These are phyloP conservation scores for Termitomyces titanicus DNA, from an alignment of 768 basidiomycete species.

Conservation along the genomic window DNA sequence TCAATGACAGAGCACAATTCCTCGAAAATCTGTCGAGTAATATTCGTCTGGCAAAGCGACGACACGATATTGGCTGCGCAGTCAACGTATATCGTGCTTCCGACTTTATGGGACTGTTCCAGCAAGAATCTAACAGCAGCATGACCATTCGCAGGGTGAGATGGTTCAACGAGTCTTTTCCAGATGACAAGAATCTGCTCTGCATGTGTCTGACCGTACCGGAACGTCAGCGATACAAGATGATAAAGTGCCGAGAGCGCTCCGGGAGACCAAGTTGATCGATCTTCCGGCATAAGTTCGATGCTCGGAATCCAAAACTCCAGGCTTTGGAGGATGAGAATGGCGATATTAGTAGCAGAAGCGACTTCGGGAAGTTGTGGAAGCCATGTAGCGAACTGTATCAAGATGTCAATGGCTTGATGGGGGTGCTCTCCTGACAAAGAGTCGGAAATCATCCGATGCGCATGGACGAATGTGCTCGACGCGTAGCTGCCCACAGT, in stretches of 20 bases:
- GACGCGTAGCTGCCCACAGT: constrained; percentile 68
- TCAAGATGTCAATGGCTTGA: constrained; percentile 60
- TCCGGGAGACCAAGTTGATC: constrained; percentile 49
- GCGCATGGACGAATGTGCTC: constrained; percentile 77
- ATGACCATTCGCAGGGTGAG: constrained; percentile 70
- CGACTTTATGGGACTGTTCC: constrained; percentile 84
- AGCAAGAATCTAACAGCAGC: constrained; percentile 80
- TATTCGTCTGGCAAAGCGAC: constrained; percentile 73
- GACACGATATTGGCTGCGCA: constrained; percentile 82
- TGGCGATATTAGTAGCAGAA: constrained; percentile 39
- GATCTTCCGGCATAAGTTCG: constrained; percentile 61
- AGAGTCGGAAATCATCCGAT: constrained; percentile 71
- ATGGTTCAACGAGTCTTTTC: constrained; percentile 70
- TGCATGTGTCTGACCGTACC: constrained; percentile 68
- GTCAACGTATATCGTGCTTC: constrained; percentile 70
- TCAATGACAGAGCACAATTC: constrained; percentile 85
- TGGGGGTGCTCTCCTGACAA: constrained; percentile 76
- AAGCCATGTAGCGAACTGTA: constrained; percentile 72
- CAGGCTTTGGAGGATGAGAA: constrained; percentile 72
- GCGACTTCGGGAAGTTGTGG: constrained; percentile 53
- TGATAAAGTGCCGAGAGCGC: constrained; percentile 72
- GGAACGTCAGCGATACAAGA: constrained; percentile 77
- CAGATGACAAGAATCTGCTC: constrained; percentile 82
- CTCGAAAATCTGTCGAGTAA: constrained; percentile 71
- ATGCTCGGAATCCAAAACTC: constrained; percentile 84